phyloP scores from a whole-genome alignment of 2,329 filamentous ascomycete species.

The Rutstroemia sp. region DNA sequence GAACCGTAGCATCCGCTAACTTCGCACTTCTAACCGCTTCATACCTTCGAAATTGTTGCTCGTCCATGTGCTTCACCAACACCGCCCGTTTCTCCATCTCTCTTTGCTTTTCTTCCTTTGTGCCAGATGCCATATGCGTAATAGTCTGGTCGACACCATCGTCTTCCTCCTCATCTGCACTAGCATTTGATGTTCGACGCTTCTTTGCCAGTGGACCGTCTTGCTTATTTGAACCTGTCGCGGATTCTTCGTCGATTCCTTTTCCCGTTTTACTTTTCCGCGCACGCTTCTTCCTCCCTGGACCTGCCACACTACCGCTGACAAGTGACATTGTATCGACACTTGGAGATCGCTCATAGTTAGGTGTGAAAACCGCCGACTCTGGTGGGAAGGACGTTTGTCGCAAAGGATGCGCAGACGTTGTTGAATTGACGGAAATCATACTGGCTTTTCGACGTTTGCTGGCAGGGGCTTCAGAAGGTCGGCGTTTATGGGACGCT shows the following conservation, averaged over 20 bases:
- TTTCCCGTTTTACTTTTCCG: constrained; percentile 53
- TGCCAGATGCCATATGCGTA: constrained; percentile 44
- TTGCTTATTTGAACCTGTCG: not conserved
- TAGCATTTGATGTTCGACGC: constrained; percentile 36
- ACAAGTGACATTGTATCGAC: constrained; percentile 53
- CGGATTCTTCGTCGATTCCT: constrained; percentile 32
- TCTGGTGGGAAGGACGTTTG: constrained; percentile 76
- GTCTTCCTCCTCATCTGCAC: constrained; percentile 44
- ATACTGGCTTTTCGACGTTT: constrained; percentile 68
- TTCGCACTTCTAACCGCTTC: constrained; percentile 64
- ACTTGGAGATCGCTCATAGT: constrained; percentile 58
- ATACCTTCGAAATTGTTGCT: constrained; percentile 62
- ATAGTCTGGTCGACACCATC: constrained; percentile 29
- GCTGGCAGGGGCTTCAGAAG: constrained; percentile 39
- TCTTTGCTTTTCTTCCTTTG: constrained; percentile 60
- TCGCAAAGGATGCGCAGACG: constrained; percentile 60
- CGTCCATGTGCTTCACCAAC: constrained; percentile 56
- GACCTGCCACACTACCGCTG: constrained; percentile 49
- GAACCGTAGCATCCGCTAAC: constrained; percentile 60
- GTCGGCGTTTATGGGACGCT: constrained; percentile 50
- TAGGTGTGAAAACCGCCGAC: constrained; percentile 31
- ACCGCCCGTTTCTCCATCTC: constrained; percentile 50
- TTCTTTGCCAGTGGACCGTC: constrained; percentile 37
- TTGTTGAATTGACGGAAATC: constrained; percentile 45
- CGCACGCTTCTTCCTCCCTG: constrained; percentile 51